Percentiles rank a stretch among this genome's conserved stretches.
phyloP scores from a whole-genome alignment of 2,329 filamentous ascomycete genomes.

The Parascedosporium putredinis region DNA sequence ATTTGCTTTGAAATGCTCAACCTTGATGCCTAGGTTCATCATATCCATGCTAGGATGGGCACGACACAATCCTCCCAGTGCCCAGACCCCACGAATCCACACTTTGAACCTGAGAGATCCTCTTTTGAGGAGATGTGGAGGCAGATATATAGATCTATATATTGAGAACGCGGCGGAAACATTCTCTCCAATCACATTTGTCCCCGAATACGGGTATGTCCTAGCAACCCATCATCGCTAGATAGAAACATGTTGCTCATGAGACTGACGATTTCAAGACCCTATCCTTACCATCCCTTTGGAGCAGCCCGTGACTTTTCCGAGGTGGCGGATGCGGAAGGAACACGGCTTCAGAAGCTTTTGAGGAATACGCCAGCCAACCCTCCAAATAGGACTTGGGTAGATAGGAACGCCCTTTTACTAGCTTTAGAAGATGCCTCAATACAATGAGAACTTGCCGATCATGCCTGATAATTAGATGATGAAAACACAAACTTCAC shows the following conservation, averaged over 20 bases:
- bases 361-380: slow-evolving; percentile 10
- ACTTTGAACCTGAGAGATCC: slow-evolving; percentile 18
- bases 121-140: slow-evolving; percentile 22
- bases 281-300: slow-evolving; percentile 18
- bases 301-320: slow-evolving; percentile 12
- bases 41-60: slow-evolving; percentile 24
- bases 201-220: slow-evolving; percentile 11
- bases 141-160: too few relatives aligned
- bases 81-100: slow-evolving; percentile 21
- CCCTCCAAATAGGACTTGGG: not conserved
- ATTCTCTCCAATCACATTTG: not conserved
- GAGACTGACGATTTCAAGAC: slow-evolving; percentile 11
- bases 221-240: too few relatives aligned
- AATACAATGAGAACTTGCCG: too few relatives aligned
- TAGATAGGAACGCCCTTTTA: not conserved
- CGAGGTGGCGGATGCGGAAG: slow-evolving; percentile 18
- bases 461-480: too few relatives aligned
- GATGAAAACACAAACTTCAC: too few relatives aligned
- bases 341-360: slow-evolving; percentile 13
- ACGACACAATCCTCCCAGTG: slow-evolving; percentile 26
- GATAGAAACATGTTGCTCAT: too few relatives aligned
- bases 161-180: slow-evolving; percentile 6
- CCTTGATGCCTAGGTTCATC: slow-evolving; percentile 18
- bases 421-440: not conserved
- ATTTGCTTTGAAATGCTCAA: not conserved